Percentiles rank a stretch among this genome's conserved stretches.
Evolutionary conservation across 2,329 filamentous ascomycete genomes (phyloP).

Genomic region (Monilinia laxa): DNA sequence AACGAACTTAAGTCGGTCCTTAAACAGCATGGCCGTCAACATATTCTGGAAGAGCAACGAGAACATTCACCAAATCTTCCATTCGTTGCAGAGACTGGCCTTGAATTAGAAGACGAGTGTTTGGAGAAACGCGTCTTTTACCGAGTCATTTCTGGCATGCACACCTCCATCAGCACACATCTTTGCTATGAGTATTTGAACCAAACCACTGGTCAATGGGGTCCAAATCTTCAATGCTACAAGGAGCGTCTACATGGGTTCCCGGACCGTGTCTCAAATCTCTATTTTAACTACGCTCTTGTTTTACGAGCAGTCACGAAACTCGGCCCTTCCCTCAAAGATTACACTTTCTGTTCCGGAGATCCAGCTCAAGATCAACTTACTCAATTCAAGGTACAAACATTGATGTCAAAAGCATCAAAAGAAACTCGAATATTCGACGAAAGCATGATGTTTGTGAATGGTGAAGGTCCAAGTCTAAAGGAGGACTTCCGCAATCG

Average conservation of each 20-base stretch:
- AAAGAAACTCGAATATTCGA: conserved; percentile 83
- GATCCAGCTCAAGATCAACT: conserved; percentile 74
- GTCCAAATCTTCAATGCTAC: conserved; percentile 88
- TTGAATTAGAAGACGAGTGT: conserved; percentile 87
- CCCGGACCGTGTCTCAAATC: conserved; percentile 90
- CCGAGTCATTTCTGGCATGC: conserved; percentile 93
- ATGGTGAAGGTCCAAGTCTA: conserved; percentile 69
- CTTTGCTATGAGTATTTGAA: conserved; percentile 96
- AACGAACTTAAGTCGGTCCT: conserved; percentile 62
- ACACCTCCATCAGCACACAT: conserved; percentile 94
- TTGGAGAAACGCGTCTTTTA: conserved; percentile 99
- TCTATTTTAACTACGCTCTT: conserved; percentile 99
- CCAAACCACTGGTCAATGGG: conserved; percentile 90
- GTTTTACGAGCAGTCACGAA: conserved; percentile 89
- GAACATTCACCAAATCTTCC: conserved; percentile 54
- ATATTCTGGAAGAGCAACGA: conserved; percentile 60
- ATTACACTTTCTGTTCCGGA: conserved; percentile 90
- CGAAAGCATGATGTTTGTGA: conserved; percentile 91
- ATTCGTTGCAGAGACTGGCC: conserved; percentile 60
- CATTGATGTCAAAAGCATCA: conserved; percentile 68
- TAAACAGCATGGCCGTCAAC: conserved; percentile 58
- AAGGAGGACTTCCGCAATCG: conserved; percentile 98
- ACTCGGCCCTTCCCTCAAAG: conserved; percentile 72
- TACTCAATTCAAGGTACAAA: conserved; percentile 80
- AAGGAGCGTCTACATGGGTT: conserved; percentile 77